Conservation (phyloP, 441 rosid genomes). For the Gossypium schwendimanii region DNA sequence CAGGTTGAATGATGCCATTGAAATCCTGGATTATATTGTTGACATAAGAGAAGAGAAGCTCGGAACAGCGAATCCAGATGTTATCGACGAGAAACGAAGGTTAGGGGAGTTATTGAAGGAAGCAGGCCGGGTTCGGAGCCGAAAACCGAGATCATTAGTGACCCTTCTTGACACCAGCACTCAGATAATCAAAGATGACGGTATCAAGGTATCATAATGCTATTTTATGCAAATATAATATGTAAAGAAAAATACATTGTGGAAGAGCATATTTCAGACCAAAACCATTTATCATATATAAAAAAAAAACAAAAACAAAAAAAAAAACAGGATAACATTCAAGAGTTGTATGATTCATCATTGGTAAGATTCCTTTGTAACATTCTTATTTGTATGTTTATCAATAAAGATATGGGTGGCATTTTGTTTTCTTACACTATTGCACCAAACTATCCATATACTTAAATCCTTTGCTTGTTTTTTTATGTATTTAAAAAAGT, state of each 20-base stretch:
- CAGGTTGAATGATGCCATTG: constrained; percentile 84
- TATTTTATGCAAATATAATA: constrained; percentile 13
- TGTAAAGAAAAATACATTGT: neutral
- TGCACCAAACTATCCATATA: constrained; percentile 1
- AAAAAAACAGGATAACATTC: neutral
- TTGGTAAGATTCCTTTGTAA: constrained; percentile 18
- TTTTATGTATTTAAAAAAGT: neutral
- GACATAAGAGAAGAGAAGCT: constrained; percentile 85
- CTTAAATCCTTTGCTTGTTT: neutral
- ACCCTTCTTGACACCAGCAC: constrained; percentile 54
- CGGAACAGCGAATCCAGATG: constrained; percentile 92
- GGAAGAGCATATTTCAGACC: neutral
- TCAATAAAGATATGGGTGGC: constrained; percentile 25
- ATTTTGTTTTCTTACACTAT: constrained; percentile 27
- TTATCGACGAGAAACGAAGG: constrained; percentile 69
- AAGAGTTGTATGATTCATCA: constrained; percentile 10
- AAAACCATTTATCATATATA: constrained; percentile 3
- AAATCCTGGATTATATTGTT: constrained; percentile 65
- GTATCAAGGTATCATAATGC: constrained; percentile 22
- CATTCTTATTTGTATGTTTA: constrained; percentile 24
- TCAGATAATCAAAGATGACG: constrained; percentile 27
- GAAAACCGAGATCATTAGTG: constrained; percentile 59
- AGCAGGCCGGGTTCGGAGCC: constrained; percentile 66
- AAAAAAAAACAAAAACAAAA: too few species aligned
- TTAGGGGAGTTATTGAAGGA: constrained; percentile 70